A percentile compares a stretch with the other conserved stretches of the same genome.
These are phyloP conservation scores for Sporothrix dimorphospora DNA, from an alignment of 2,329 filamentous ascomycete species.

Conservation along the genomic window DNA sequence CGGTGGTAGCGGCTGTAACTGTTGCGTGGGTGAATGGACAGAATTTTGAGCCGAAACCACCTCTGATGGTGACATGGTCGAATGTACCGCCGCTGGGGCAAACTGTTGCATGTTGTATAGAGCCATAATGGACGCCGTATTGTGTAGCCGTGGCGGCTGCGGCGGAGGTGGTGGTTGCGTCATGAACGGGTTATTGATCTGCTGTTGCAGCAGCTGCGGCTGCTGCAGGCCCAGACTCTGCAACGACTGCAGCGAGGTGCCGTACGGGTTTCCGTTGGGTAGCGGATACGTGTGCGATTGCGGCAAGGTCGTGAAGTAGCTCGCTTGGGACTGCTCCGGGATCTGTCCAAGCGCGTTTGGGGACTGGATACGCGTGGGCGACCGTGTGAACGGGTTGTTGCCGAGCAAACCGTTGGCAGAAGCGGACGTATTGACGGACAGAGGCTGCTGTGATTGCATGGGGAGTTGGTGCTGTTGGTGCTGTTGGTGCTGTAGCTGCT, in stretches of 20 bases:
- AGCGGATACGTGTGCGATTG: constrained; percentile 29
- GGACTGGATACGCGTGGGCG: constrained; percentile 55
- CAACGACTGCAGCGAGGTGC: constrained; percentile 4
- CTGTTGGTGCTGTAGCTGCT: constrained; percentile 39
- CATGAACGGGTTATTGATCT: constrained; percentile 41
- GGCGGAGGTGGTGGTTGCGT: constrained; percentile 41
- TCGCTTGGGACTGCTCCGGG: constrained; percentile 54
- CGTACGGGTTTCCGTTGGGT: constrained; percentile 28
- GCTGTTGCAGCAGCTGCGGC: constrained; percentile 30
- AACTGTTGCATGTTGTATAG: constrained; percentile 68
- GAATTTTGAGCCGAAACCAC: too few relatives aligned
- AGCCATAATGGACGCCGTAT: constrained; percentile 76
- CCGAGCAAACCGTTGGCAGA: constrained; percentile 37
- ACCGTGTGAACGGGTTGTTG: constrained; percentile 54
- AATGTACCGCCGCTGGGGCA: constrained; percentile 46
- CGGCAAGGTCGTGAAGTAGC: constrained; percentile 42
- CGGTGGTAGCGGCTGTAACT: constrained; percentile 37
- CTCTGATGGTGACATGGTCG: constrained; percentile 8
- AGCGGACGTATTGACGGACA: constrained; percentile 48
- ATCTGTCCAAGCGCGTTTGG: constrained; percentile 54
- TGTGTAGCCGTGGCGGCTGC: constrained; percentile 53
- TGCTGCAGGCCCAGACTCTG: background rate
- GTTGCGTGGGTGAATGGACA: background rate
- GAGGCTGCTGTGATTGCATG: constrained; percentile 38
- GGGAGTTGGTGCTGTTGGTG: constrained; percentile 41